phyloP scores from a whole-genome alignment of 176 grass and related monocot species.

The Urochloa ruziziensis region DNA sequence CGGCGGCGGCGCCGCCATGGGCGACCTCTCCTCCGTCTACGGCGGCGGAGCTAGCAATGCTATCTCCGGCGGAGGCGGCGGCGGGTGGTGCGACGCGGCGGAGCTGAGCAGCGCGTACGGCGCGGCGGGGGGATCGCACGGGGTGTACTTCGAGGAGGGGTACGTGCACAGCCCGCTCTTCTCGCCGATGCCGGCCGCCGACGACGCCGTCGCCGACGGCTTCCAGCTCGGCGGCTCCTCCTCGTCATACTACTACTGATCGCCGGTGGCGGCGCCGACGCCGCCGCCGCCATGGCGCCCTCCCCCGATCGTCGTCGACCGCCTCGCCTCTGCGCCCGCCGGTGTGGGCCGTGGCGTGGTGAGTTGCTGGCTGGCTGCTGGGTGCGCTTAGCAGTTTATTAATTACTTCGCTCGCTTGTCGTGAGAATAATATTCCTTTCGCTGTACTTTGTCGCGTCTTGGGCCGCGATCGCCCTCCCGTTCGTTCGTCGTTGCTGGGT shows the following conservation, averaged over 20 bases:
- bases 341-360: conserved; percentile 43
- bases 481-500: not conserved
- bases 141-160: conserved; percentile 95
- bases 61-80: not conserved
- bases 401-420: conserved; percentile 1
- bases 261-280: not conserved
- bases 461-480: conserved; percentile 32
- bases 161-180: conserved; percentile 99
- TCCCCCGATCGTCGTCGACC: conserved; percentile 21
- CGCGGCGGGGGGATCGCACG: conserved; percentile 30
- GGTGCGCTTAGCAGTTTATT: conserved; percentile 52
- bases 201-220: conserved; percentile 71
- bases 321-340: conserved; percentile 54
- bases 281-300: no score
- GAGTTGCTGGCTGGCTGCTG: conserved; percentile 39
- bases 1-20: not conserved
- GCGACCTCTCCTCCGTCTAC: conserved; percentile 16
- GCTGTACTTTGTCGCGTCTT: not conserved
- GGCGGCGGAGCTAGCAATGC: not conserved
- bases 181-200: conserved; percentile 82
- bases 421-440: conserved; percentile 13
- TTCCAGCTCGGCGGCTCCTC: conserved; percentile 96
- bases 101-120: conserved; percentile 44
- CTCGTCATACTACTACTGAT: conserved; percentile 71
- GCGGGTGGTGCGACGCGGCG: conserved; percentile 66